phyloP scores from a whole-genome alignment of 2,329 filamentous ascomycete species.

The Monosporascus sp. region DNA sequence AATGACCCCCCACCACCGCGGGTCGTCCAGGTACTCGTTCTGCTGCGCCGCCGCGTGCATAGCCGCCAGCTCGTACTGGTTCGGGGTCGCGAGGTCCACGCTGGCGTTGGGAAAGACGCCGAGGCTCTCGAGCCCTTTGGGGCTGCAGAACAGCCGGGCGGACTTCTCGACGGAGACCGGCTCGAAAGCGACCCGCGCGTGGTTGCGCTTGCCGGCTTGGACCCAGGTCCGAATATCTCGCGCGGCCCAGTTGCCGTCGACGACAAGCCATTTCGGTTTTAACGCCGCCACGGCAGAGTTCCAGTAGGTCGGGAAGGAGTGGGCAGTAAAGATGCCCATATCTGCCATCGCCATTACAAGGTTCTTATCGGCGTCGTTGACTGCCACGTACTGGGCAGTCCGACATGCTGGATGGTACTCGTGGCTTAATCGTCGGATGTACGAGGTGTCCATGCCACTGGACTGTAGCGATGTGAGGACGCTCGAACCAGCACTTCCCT shows the following conservation, averaged over 20 bases:
- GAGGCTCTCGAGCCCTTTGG: slow-evolving; percentile 32
- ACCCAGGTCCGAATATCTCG: slow-evolving; percentile 64
- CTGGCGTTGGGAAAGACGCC: slow-evolving; percentile 54
- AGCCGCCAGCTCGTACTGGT: slow-evolving; percentile 71
- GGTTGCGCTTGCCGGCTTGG: slow-evolving; percentile 48
- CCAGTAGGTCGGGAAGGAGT: slow-evolving; percentile 53
- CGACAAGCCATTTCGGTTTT: slow-evolving; percentile 69
- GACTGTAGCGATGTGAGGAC: slow-evolving; percentile 61
- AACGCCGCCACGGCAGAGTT: slow-evolving; percentile 49
- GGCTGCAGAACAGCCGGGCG: slow-evolving; percentile 55
- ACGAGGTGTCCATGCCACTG: slow-evolving; percentile 58
- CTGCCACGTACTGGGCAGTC: slow-evolving; percentile 86
- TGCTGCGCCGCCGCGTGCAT: slow-evolving; percentile 70
- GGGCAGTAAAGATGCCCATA: slow-evolving; percentile 73
- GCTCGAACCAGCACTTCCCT: slow-evolving; percentile 61
- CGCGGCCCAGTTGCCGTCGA: slow-evolving; percentile 83
- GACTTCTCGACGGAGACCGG: slow-evolving; percentile 84
- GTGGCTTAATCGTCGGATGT: slow-evolving; percentile 53
- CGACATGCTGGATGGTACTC: slow-evolving; percentile 48
- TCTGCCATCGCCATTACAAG: slow-evolving; percentile 93
- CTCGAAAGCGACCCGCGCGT: slow-evolving; percentile 69
- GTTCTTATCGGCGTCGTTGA: slow-evolving; percentile 80
- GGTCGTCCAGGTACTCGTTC: slow-evolving; percentile 61
- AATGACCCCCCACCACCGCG: slow-evolving; percentile 74
- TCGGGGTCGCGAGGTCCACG: slow-evolving; percentile 77